Conservation (phyloP, 495 filamentous ascomycete species). For the Extremus antarcticus region DNA sequence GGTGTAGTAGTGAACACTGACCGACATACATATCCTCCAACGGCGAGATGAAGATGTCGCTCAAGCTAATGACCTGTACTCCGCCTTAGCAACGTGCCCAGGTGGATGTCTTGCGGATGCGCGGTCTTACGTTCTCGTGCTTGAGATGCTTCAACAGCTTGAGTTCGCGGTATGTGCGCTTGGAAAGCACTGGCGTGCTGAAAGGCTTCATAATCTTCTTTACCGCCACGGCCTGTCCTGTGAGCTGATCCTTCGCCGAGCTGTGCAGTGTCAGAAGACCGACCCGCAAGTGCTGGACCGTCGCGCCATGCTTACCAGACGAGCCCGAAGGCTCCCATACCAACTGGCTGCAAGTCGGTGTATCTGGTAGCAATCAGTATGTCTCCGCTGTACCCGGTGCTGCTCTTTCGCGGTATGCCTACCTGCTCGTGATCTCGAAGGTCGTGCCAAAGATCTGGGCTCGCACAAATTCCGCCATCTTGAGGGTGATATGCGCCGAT, state of each 20-base stretch:
- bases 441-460: constrained; percentile 99
- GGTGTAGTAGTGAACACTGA: neutral
- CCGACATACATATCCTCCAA: constrained; percentile 89
- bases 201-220: constrained; percentile 99
- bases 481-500: constrained; percentile 14
- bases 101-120: neutral
- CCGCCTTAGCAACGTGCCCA: neutral
- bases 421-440: constrained; percentile 99
- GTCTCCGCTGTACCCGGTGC: neutral
- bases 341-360: constrained; percentile 93
- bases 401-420: constrained; percentile 25
- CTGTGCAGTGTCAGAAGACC: constrained; percentile 38
- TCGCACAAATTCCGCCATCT: constrained; percentile 97
- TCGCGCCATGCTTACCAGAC: constrained; percentile 63
- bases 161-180: constrained; percentile 92
- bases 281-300: neutral
- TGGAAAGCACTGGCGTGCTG: constrained; percentile 92
- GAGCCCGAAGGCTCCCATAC: constrained; percentile 97
- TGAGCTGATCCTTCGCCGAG: constrained; percentile 95
- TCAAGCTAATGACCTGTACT: constrained; percentile 82
- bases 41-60: constrained; percentile 98
- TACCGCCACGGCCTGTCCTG: constrained; percentile 85
- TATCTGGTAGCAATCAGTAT: constrained; percentile 48
- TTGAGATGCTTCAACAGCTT: constrained; percentile 94
- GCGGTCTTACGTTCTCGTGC: constrained; percentile 77